Conservation (phyloP, 1,284 basidiomycete genomes). For the Ustilago cynodontis region DNA sequence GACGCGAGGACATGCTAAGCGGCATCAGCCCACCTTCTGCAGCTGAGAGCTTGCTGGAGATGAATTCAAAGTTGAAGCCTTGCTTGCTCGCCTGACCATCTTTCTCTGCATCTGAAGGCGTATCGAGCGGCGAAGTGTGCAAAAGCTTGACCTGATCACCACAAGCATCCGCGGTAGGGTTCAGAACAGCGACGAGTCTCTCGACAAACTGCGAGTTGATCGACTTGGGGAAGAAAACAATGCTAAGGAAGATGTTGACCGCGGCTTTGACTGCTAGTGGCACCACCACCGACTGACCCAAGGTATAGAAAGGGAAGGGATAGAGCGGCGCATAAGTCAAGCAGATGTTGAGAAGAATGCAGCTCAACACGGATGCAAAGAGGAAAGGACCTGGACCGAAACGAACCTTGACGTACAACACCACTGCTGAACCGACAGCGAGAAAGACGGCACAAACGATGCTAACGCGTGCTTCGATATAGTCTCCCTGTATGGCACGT, state of each 20-base stretch:
- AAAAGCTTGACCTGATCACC: constrained; percentile 74
- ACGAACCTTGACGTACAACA: constrained; percentile 78
- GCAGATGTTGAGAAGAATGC: constrained; percentile 75
- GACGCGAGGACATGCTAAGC: constrained; percentile 74
- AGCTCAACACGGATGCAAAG: constrained; percentile 75
- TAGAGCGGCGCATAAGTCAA: constrained; percentile 77
- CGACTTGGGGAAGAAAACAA: constrained; percentile 78
- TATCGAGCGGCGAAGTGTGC: constrained; percentile 72
- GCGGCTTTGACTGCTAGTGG: constrained; percentile 78
- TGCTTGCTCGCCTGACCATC: too few species aligned
- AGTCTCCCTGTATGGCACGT: constrained; percentile 33
- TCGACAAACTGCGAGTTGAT: constrained; percentile 77
- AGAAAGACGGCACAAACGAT: constrained; percentile 78
- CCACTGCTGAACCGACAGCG: constrained; percentile 76
- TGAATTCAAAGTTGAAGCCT: constrained; percentile 71
- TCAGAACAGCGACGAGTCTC: constrained; percentile 74
- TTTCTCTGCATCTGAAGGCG: constrained; percentile 31
- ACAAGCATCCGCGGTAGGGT: constrained; percentile 74
- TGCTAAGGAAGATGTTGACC: constrained; percentile 74
- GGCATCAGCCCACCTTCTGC: constrained; percentile 76
- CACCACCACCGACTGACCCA: constrained; percentile 75
- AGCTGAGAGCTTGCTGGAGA: constrained; percentile 70
- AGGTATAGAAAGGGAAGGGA: constrained; percentile 78
- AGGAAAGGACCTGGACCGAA: constrained; percentile 78
- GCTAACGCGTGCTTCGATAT: constrained; percentile 72